phyloP scores from a whole-genome alignment of 2,329 filamentous ascomycete species.

The Colletotrichum neosansevieriae region DNA sequence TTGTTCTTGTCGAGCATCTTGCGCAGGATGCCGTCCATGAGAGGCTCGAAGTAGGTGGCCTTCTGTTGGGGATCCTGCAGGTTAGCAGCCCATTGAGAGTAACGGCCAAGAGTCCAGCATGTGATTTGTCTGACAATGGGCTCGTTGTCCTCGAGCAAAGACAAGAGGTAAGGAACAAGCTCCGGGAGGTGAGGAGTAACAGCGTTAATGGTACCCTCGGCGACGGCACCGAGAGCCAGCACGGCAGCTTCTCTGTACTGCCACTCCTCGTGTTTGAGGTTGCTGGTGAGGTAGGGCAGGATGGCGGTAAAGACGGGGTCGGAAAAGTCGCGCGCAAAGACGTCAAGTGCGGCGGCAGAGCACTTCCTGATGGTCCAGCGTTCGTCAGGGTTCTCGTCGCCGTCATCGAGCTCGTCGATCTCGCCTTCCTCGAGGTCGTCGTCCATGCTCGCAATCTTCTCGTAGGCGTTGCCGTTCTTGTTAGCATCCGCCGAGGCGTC shows the following conservation, averaged over 20 bases:
- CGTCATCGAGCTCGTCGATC: constrained; percentile 76
- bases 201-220: constrained; percentile 91
- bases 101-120: constrained; percentile 95
- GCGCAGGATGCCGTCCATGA: constrained; percentile 95
- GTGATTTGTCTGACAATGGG: constrained; percentile 96
- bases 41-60: constrained; percentile 86
- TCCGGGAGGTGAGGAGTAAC: constrained; percentile 92
- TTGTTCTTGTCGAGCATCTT: constrained; percentile 99
- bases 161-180: constrained; percentile 89
- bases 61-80: constrained; percentile 76
- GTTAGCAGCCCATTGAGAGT: constrained; percentile 90
- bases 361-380: constrained; percentile 97
- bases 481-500: constrained; percentile 63
- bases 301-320: constrained; percentile 91
- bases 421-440: constrained; percentile 91
- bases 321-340: constrained; percentile 92
- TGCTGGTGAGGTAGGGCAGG: constrained; percentile 90
- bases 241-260: constrained; percentile 93
- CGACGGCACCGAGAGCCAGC: constrained; percentile 91
- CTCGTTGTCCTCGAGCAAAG: constrained; percentile 84
- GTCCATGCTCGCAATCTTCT: constrained; percentile 70
- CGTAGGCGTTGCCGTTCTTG: constrained; percentile 66
- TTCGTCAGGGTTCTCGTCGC: constrained; percentile 87
- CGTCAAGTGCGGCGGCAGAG: constrained; percentile 93
- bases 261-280: constrained; percentile 91